Base-by-base conservation (phyloP, 257 asterid genomes). In the Marsdenia floribunda region DNA sequence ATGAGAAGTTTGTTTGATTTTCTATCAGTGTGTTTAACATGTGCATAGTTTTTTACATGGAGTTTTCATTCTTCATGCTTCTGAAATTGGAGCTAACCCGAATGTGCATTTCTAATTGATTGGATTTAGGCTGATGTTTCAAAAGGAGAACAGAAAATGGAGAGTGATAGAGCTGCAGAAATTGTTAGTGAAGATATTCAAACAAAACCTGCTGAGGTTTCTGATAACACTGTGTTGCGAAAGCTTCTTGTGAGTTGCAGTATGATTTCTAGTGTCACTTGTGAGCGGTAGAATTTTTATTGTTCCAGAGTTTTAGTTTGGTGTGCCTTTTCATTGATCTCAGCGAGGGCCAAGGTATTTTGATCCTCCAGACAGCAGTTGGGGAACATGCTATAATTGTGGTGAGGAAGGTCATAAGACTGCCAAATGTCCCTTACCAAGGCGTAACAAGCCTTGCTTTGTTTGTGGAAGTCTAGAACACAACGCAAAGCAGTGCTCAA, bases 301-400 rank as follows among this genome's bases (percentile, higher is more conserved):
- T 29, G 83, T 80, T 75, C 80, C 52, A 74, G 63, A 78, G 81
- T 59, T 79, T 75, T 73, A 16, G 69, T 68, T 71, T 78, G 78
- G 70, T 72, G 21, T 73, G 50, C 67, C 66, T 76, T 77, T 74
- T 80, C 81, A 78, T 84, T 87, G 84, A 75, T 85, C 70, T 79
- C 90, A 94, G 98, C 92, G 99, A 76, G 99, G 98, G 24, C 98
- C 98, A 40, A 95, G 99, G 85, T 95, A 95, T 84, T 95, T 92
- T 80, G 98, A 95, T 80, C 97, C 99, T 73, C 97, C 97, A 68
- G 92, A 89, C 79, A 87, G 79, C 82, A 88, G 90, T 78, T 95
- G 99, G 96, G 96, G 96, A 38, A 82, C 96, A 50, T 95, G 99
- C 89, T 89, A 89, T 81, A 95, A 95, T 78, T 95, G 99, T 78